phyloP scores from a whole-genome alignment of 441 rosid species.

The Pelargonium fulgidum region DNA sequence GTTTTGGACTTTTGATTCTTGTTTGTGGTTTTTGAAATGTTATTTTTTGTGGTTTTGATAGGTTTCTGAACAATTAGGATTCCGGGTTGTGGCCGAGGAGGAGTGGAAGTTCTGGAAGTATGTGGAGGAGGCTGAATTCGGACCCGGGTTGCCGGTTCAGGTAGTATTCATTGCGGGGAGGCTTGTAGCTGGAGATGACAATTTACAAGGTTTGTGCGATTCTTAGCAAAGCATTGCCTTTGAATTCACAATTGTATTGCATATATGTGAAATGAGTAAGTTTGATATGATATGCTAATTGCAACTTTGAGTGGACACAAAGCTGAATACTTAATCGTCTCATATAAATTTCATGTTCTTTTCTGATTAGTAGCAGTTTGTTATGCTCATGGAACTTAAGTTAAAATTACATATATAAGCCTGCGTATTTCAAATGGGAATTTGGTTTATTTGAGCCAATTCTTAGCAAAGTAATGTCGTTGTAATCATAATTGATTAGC shows the following conservation, averaged over 20 bases:
- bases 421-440: too few relatives aligned
- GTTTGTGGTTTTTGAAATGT: too few relatives aligned
- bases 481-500: too few relatives aligned
- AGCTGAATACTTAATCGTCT: too few relatives aligned
- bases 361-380: too few relatives aligned
- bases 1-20: background rate
- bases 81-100: constrained; percentile 28
- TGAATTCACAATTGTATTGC: constrained; percentile 2
- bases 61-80: constrained; percentile 49
- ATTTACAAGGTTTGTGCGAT: constrained; percentile 37
- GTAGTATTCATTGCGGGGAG: constrained; percentile 51
- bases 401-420: too few relatives aligned
- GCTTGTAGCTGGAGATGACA: constrained; percentile 23
- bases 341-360: too few relatives aligned
- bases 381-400: too few relatives aligned
- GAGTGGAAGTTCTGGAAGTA: constrained; percentile 54
- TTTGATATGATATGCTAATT: background rate
- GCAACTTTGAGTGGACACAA: background rate
- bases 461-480: too few relatives aligned
- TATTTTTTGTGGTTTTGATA: constrained; percentile 12
- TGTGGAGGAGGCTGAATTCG: constrained; percentile 74
- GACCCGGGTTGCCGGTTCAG: constrained; percentile 46
- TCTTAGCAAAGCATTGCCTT: background rate
- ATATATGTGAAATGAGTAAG: background rate
- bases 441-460: too few relatives aligned